Percentiles rank a stretch among this genome's conserved stretches.
Evolutionary conservation across 495 filamentous ascomycete genomes (phyloP).

Genomic region (Aspergillus bridgeri): DNA sequence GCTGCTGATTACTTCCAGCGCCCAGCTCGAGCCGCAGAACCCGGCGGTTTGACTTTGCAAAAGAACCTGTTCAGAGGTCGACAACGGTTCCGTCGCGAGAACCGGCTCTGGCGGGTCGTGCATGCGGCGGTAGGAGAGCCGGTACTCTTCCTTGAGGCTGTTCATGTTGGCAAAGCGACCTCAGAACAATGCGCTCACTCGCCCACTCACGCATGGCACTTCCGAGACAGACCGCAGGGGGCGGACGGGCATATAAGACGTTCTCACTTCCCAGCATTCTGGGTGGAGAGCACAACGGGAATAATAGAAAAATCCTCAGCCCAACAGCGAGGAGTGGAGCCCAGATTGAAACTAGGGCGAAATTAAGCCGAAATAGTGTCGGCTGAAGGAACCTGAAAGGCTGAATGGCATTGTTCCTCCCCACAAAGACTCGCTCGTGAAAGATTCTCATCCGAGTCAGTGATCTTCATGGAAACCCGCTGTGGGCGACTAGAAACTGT

Average conservation of each 20-base stretch:
- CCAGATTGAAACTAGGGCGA: not conserved
- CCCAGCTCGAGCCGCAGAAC: constrained; percentile 26
- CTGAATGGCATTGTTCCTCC: not conserved
- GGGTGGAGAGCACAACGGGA: not conserved
- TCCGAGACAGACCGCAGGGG: not conserved
- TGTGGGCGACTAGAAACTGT: not conserved
- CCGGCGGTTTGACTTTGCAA: constrained; percentile 16
- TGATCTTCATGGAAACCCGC: not conserved
- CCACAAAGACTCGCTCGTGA: not conserved
- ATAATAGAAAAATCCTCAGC: not conserved
- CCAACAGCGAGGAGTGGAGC: not conserved
- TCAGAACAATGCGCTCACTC: not conserved
- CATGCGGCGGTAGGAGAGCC: constrained; percentile 18
- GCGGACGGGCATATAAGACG: not conserved
- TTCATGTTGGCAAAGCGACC: constrained; percentile 9
- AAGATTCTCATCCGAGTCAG: not conserved
- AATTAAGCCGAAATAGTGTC: not conserved
- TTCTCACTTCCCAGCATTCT: not conserved
- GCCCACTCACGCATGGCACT: not conserved
- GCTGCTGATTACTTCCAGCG: constrained; percentile 24
- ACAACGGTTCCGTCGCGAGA: constrained; percentile 11
- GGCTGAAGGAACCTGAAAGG: not conserved
- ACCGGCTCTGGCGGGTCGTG: constrained; percentile 10
- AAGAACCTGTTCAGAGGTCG: constrained; percentile 20
- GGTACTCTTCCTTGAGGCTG: constrained; percentile 17